A percentile compares a stretch with the other conserved stretches of the same genome.
Conservation (phyloP, 768 basidiomycete genomes). For the Suillus luteus region DNA sequence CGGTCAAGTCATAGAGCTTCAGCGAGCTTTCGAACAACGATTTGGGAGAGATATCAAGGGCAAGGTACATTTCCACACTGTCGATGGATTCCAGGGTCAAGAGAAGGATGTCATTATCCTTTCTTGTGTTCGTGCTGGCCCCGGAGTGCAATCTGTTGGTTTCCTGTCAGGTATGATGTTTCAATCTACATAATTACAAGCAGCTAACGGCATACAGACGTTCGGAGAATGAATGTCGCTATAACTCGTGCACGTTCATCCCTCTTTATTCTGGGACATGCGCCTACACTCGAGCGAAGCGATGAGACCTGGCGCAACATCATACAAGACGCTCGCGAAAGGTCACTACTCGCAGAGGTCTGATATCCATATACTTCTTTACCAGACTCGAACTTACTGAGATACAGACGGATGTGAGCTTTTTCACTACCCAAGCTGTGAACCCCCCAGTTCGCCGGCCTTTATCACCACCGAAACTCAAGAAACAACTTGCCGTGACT, state of each 20-base stretch:
- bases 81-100: slow-evolving; percentile 98
- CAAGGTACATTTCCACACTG: slow-evolving; percentile 91
- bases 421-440: slow-evolving; percentile 38
- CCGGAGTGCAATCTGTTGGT: slow-evolving; percentile 79
- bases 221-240: slow-evolving; percentile 97
- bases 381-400: slow-evolving; percentile 7
- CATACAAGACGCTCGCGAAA: slow-evolving; percentile 69
- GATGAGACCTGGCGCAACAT: slow-evolving; percentile 80
- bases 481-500: slow-evolving; percentile 16
- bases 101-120: slow-evolving; percentile 98
- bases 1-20: slow-evolving; percentile 80
- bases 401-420: slow-evolving; percentile 36
- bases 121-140: slow-evolving; percentile 93
- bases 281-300: slow-evolving; percentile 84
- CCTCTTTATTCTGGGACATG: slow-evolving; percentile 90
- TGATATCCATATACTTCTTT: slow-evolving; percentile 16
- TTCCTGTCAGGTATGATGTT: slow-evolving; percentile 72
- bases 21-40: slow-evolving; percentile 61
- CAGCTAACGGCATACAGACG: slow-evolving; percentile 44
- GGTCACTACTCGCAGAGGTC: slow-evolving; percentile 68
- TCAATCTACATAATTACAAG: slow-evolving; percentile 7
- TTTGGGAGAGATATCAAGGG: slow-evolving; percentile 73
- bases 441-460: slow-evolving; percentile 19
- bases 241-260: slow-evolving; percentile 95
- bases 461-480: slow-evolving; percentile 26